Evolutionary conservation across 441 rosid species (phyloP).

Genomic region (Manihot esculenta): DNA sequence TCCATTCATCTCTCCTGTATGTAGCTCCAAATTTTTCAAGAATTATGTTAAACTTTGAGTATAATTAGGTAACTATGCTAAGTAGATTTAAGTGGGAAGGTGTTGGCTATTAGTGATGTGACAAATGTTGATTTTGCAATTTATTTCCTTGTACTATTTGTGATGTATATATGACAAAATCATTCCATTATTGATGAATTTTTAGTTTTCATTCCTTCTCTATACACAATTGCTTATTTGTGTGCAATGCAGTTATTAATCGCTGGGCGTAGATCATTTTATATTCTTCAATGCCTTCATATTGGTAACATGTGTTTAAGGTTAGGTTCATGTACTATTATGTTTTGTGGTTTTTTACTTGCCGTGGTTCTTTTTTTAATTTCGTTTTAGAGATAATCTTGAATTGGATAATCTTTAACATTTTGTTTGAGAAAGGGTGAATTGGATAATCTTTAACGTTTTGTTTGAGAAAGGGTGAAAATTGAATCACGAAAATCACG

Average conservation of each 20-base stretch:
- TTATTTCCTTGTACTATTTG: background rate
- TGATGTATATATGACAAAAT: background rate
- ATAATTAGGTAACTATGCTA: background rate
- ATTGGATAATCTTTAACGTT: background rate
- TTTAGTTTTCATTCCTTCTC: background rate
- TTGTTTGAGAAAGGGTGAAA: too few species aligned
- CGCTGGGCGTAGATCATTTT: background rate
- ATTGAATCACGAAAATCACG: too few species aligned
- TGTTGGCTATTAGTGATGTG: background rate
- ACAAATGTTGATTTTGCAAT: background rate
- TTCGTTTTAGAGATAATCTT: background rate
- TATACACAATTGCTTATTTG: background rate
- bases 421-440: too few species aligned
- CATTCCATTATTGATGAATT: too few species aligned
- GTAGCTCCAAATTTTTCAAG: background rate
- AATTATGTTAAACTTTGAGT: background rate
- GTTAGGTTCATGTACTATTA: too few species aligned
- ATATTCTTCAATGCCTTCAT: background rate
- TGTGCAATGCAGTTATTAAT: background rate
- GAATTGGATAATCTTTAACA: background rate
- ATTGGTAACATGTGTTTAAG: background rate
- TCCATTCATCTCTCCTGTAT: background rate
- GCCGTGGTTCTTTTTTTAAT: background rate
- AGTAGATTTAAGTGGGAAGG: background rate
- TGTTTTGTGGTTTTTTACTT: constrained; percentile 4